Conservation (phyloP, 2,329 filamentous ascomycete species). For the Beauveria australis region DNA sequence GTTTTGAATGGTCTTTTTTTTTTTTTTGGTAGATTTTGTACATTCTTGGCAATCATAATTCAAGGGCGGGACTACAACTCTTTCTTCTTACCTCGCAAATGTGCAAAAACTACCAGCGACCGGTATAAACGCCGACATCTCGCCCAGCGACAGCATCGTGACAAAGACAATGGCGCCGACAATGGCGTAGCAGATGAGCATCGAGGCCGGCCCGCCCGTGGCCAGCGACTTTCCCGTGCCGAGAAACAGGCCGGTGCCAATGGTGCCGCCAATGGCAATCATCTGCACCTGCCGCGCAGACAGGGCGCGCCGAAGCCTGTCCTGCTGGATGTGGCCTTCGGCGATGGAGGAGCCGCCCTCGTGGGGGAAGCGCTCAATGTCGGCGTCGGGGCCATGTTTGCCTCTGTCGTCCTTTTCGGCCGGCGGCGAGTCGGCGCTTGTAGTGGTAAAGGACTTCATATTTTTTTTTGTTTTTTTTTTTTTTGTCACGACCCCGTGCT, state of each 20-base stretch:
- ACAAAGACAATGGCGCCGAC: conserved; percentile 50
- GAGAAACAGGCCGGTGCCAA: conserved; percentile 54
- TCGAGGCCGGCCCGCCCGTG: conserved; percentile 50
- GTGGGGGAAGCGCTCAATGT: not conserved
- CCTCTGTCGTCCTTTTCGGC: not conserved
- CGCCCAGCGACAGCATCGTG: conserved; percentile 51
- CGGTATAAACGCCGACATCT: conserved; percentile 48
- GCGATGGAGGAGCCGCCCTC: not conserved
- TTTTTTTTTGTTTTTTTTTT: not conserved
- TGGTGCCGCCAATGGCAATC: conserved; percentile 55
- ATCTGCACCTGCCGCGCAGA: conserved; percentile 58
- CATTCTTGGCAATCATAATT: no score
- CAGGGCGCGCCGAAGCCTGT: conserved; percentile 45
- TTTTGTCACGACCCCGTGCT: no score
- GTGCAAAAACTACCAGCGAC: conserved; percentile 50
- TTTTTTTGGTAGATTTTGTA: not conserved
- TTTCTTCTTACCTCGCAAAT: conserved; percentile 29
- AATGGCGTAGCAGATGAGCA: conserved; percentile 49
- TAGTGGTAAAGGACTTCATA: no score
- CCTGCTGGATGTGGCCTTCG: conserved; percentile 22
- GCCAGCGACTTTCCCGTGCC: conserved; percentile 53
- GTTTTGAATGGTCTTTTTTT: no score
- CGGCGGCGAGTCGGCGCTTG: not conserved
- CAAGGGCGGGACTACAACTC: no score
- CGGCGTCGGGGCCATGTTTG: not conserved